These are phyloP conservation scores for Blastocystis sp. DNA, from an alignment of 352 stramenopile genomes.

Conservation along the genomic window DNA sequence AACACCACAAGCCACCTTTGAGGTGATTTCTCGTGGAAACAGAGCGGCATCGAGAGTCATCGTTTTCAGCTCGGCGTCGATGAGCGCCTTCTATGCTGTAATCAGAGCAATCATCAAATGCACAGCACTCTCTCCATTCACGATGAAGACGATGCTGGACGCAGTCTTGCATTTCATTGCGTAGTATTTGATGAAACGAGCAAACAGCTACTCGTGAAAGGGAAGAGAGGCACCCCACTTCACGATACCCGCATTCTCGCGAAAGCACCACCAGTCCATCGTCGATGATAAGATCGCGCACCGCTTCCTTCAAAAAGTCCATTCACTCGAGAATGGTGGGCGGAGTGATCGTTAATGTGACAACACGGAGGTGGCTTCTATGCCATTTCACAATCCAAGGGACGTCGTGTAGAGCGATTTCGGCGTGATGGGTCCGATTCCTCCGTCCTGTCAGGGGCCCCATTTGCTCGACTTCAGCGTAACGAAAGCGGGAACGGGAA, in stretches of 20 bases:
- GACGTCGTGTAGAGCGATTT: too few relatives aligned
- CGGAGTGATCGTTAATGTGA: too few relatives aligned
- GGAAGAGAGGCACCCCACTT: not conserved
- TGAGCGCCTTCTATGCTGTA: constrained; percentile 8
- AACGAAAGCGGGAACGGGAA: too few relatives aligned
- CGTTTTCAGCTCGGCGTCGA: not conserved
- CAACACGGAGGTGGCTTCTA: too few relatives aligned
- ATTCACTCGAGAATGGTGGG: too few relatives aligned
- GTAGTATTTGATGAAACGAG: constrained; percentile 71
- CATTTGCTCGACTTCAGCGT: too few relatives aligned
- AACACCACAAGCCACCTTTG: not conserved
- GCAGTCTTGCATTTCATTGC: constrained; percentile 49
- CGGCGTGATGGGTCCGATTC: too few relatives aligned
- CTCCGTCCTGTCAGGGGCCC: too few relatives aligned
- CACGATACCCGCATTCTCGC: constrained; percentile 55
- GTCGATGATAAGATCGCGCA: constrained; percentile 44
- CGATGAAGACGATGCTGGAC: constrained; percentile 39
- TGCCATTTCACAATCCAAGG: too few relatives aligned
- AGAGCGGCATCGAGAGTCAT: constrained; percentile 60
- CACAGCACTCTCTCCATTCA: constrained; percentile 33
- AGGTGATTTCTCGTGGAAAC: constrained; percentile 58
- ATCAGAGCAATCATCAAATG: not conserved
- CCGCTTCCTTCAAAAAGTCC: constrained; percentile 66
- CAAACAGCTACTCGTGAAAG: constrained; percentile 19
- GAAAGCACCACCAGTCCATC: constrained; percentile 61